Percentiles rank a stretch among this genome's conserved stretches.
Conservation (phyloP, 495 filamentous ascomycete genomes). For the Entonaema liquescens region DNA sequence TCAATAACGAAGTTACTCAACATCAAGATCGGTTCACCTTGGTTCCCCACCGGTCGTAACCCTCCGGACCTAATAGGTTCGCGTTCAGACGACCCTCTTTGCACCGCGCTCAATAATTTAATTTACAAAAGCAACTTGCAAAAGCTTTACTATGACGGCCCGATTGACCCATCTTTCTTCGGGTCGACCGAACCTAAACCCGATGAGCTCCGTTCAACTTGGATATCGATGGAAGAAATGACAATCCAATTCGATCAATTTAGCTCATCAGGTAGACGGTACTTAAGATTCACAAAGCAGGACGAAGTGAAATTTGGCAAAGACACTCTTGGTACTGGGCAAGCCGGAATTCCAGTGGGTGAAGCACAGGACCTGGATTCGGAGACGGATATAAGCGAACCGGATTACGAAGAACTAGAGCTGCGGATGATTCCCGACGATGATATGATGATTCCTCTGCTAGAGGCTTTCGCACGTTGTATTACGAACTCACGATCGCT, state of each 20-base stretch:
- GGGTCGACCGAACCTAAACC: neutral
- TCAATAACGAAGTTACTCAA: neutral
- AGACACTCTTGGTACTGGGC: neutral
- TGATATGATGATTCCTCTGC: neutral
- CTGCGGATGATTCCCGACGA: neutral
- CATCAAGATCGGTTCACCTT: neutral
- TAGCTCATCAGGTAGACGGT: neutral
- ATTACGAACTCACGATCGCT: neutral
- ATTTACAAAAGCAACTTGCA: neutral
- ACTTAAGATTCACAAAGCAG: neutral
- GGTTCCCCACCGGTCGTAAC: neutral
- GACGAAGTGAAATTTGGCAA: neutral
- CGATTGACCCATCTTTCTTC: neutral
- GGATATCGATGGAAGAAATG: neutral
- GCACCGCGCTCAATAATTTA: neutral
- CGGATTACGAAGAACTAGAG: too few species aligned
- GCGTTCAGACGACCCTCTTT: neutral
- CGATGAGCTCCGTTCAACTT: neutral
- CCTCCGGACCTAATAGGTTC: neutral
- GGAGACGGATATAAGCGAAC: neutral
- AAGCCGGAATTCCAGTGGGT: neutral
- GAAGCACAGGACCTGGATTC: neutral
- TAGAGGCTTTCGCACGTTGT: neutral
- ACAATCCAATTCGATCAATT: neutral
- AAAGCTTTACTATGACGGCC: neutral